Base-by-base conservation (phyloP, 2,329 filamentous ascomycete species). In the Sporothrix curviconia region DNA sequence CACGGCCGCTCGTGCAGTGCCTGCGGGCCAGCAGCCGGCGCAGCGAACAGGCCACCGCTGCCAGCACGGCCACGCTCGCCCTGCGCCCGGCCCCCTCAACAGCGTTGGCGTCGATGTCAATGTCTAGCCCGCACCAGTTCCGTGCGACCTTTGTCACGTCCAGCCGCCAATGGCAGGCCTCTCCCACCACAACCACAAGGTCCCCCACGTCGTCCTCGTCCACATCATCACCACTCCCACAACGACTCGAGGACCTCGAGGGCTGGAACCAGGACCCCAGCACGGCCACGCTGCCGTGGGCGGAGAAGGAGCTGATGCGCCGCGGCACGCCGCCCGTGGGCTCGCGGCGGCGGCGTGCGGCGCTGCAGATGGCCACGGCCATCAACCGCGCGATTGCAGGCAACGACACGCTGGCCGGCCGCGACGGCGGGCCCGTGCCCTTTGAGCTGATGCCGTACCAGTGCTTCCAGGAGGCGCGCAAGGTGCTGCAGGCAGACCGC, bases 391-490 rank as follows among this genome's bases (percentile, higher is more conserved):
- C 53, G 8, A 15, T 30, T 3, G 42, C 32, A 15, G 53, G 53
- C 42, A 39, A 47, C 28, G 52, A 46, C 25, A 19, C 43, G 37
- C 19, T 30, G 25, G 53, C 54, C 36, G 47, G 42, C 43, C 7
- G n/a, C 3, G 15, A 36, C 76, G 65, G 81, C 76, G 37, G 74
- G 79, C 81, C 86, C 66, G 76, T 96, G 51, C 90, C 92, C 25
- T 96, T 99, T 69, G 90, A 96, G 76, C 88, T 92, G 69, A 77
- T 99, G 64, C 94, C 94, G 17, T 99, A 95, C 75, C 92, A 97
- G 79, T 94, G 90, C 73, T 99, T 97, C 76, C 94, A 99, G 74
- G 92, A 96, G 75, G 94, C 94, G 40, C 84, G 92, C 62, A 89
- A 90, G 70, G 74, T 97, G 50, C 77, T 99, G 57, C 79, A 84